These are phyloP conservation scores for Thyridium curvatum DNA, from an alignment of 2,329 filamentous ascomycete genomes.

Conservation along the genomic window DNA sequence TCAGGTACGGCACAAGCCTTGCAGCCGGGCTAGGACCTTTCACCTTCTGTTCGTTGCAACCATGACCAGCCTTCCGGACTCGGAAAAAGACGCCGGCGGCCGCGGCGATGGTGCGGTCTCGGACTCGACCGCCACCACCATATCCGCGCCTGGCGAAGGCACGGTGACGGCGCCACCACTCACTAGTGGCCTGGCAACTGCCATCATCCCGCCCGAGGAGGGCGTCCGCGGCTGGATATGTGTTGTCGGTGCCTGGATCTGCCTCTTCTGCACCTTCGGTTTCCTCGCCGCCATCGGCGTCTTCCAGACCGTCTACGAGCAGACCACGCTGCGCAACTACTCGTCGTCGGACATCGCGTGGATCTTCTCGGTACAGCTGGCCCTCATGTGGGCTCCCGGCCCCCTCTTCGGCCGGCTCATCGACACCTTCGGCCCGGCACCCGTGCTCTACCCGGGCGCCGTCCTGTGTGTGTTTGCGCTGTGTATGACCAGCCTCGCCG, in stretches of 20 bases:
- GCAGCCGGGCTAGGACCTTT: too few species aligned
- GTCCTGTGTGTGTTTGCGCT: slow-evolving; percentile 11
- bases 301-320: slow-evolving; percentile 11
- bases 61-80: too few species aligned
- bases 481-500: slow-evolving; percentile 9
- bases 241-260: slow-evolving; percentile 6
- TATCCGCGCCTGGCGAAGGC: too few species aligned
- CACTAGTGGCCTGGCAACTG: too few species aligned
- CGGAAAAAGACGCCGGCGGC: too few species aligned
- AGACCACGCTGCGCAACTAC: slow-evolving; percentile 8
- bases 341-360: slow-evolving; percentile 10
- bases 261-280: slow-evolving; percentile 8
- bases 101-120: too few species aligned
- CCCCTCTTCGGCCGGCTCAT: slow-evolving; percentile 12
- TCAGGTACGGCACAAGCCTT: too few species aligned
- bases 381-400: slow-evolving; percentile 11
- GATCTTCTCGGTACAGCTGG: slow-evolving; percentile 10
- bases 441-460: slow-evolving; percentile 7
- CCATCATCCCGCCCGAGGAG: too few species aligned
- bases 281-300: slow-evolving; percentile 13
- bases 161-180: too few species aligned
- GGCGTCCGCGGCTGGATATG: slow-evolving; percentile 8
- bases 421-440: slow-evolving; percentile 12
- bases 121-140: too few species aligned
- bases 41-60: too few species aligned